Evolutionary conservation across 1,284 basidiomycete genomes (phyloP), one percentile per base, ranked within the genome.

Genomic region (Ceraceosorus guamensis): DNA sequence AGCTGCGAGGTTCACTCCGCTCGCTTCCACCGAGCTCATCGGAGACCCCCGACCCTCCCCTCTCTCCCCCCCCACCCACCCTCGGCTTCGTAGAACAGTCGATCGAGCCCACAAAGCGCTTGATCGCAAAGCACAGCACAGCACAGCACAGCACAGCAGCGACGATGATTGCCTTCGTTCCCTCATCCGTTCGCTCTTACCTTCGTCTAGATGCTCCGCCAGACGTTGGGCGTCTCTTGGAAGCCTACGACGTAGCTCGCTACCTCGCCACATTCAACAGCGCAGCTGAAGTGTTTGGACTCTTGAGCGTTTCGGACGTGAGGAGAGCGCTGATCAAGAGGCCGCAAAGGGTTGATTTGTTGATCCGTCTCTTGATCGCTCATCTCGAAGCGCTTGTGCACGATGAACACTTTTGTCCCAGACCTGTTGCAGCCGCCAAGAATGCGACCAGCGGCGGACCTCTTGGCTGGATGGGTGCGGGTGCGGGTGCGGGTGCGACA

Each of bases 301-400:
- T 67, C 0, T 61, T 75, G 11, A 60, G 63, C 0, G 45, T 74
- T 1, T 55, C 62, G 3, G 70, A 73, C 43, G 53, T 74, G 4
- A 55, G 68, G 5, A 56, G 56, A 31, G 67, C 66, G 2, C 58
- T 62, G 11, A 55, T 53, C 3, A 43, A 59, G 16, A 65, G 63
- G 0, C 71, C 71, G 2, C 70, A 74, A 47, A 74, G 73, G 50
- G 43, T 75, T 32, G 60, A 65, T 6, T 71, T 65, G 0, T 58
- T 75, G 10, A 62, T 75, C n/a, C 46, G 60, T 32, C 62, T 75
- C 14, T 61, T 74, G 45, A 57, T 62, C 31, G 56, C 65, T n/a
- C 72, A 75, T 41, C 62, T 75, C 35, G 69, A 73, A 45, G 66
- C 65, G 34, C 61, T 75, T 1, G 53, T 66, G 32, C 48, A 68